A percentile compares a stretch with the other conserved stretches of the same genome.
These are phyloP conservation scores for Zopfochytrium polystomum DNA, from an alignment of 371 early-diverging fungal species.

Conservation along the genomic window DNA sequence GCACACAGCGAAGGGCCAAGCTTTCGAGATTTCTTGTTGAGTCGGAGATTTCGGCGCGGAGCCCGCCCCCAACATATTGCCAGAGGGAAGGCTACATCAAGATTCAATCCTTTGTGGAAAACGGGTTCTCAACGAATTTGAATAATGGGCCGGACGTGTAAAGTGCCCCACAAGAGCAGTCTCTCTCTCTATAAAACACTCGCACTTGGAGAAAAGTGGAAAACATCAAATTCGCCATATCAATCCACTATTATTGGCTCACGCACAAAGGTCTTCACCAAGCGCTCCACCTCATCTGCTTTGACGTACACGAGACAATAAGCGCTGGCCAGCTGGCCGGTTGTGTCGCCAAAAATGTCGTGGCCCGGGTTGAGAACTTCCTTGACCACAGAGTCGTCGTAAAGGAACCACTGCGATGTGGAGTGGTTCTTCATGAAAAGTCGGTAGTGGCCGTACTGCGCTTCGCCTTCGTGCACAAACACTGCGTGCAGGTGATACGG, in stretches of 20 bases:
- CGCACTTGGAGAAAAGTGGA: no score
- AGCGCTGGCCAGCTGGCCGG: slow-evolving; percentile 31
- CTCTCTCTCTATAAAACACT: no score
- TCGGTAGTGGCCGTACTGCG: slow-evolving; percentile 88
- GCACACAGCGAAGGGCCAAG: no score
- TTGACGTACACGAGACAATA: slow-evolving; percentile 41
- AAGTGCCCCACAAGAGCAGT: no score
- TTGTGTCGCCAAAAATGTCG: slow-evolving; percentile 38
- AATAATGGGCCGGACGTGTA: no score
- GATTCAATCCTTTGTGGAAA: no score
- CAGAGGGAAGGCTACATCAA: no score
- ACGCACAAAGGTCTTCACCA: slow-evolving; percentile 18
- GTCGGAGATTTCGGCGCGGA: no score
- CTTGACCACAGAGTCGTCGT: slow-evolving; percentile 59
- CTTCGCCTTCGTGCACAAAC: slow-evolving; percentile 44
- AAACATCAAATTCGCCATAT: no score
- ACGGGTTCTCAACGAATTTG: no score
- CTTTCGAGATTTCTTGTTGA: no score
- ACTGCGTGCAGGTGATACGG: slow-evolving; percentile 66
- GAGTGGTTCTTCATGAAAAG: slow-evolving; percentile 71
- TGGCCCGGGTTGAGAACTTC: slow-evolving; percentile 21
- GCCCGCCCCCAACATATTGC: no score
- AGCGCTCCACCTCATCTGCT: not conserved
- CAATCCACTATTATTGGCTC: not conserved
- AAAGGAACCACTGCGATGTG: slow-evolving; percentile 72